phyloP scores from a whole-genome alignment of 129 eudicot genomes.

The Deinandra increscens region DNA sequence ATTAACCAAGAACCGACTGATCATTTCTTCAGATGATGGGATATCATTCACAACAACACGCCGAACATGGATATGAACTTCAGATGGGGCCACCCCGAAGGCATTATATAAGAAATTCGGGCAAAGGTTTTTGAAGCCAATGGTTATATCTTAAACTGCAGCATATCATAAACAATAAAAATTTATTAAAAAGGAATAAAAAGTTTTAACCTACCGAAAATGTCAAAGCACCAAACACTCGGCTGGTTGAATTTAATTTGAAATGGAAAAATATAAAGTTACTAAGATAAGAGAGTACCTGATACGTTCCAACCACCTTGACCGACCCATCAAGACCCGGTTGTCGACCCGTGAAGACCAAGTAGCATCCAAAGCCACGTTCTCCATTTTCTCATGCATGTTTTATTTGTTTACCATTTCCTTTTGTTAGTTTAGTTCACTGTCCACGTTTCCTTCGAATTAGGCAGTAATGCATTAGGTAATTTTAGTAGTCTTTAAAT shows the following conservation, averaged over 20 bases:
- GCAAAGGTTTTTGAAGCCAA: slow-evolving; percentile 74
- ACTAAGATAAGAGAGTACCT: slow-evolving; percentile 40
- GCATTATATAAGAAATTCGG: slow-evolving; percentile 96
- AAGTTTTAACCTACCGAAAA: too few species aligned
- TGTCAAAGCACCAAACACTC: background rate
- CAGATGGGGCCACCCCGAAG: slow-evolving; percentile 86
- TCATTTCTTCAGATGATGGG: slow-evolving; percentile 58
- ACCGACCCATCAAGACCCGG: too few species aligned
- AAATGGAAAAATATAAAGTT: background rate
- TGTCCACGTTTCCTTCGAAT: too few species aligned
- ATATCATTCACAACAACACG: slow-evolving; percentile 54
- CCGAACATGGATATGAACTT: slow-evolving; percentile 84
- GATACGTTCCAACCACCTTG: too few species aligned
- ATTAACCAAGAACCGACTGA: slow-evolving; percentile 71
- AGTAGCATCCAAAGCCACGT: too few species aligned
- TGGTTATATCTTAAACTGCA: slow-evolving; percentile 91
- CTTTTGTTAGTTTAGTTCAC: too few species aligned
- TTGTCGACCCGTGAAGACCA: too few species aligned
- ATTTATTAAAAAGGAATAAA: background rate
- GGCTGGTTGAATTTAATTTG: background rate
- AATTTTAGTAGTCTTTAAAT: too few species aligned
- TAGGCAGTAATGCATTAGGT: too few species aligned
- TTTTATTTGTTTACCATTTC: too few species aligned
- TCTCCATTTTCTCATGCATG: too few species aligned
- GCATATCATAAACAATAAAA: background rate